phyloP scores from a whole-genome alignment of 2,329 filamentous ascomycete genomes.

The Talaromyces sp. region DNA sequence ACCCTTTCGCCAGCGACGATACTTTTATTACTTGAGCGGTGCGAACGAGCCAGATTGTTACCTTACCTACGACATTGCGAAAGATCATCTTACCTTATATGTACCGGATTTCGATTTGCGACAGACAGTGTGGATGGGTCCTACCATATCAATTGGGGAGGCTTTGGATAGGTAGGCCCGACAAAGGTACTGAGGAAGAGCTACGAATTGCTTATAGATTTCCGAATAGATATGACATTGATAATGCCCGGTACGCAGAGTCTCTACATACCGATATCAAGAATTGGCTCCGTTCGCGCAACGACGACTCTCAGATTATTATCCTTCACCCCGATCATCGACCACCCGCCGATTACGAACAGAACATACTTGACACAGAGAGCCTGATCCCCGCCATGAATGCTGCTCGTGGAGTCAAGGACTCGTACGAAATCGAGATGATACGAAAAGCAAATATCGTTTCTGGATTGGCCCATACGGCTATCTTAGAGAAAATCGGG shows the following conservation, averaged over 20 bases:
- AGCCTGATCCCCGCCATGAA: constrained; percentile 57
- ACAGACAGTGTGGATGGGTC: constrained; percentile 43
- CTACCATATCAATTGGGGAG: constrained; percentile 49
- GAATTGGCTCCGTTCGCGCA: constrained; percentile 30
- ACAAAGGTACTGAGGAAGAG: background rate
- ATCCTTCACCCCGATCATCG: constrained; percentile 37
- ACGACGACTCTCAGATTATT: constrained; percentile 31
- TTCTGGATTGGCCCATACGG: constrained; percentile 64
- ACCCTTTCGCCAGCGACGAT: constrained; percentile 58
- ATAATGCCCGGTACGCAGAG: constrained; percentile 62
- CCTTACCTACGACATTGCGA: constrained; percentile 56
- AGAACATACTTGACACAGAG: constrained; percentile 27
- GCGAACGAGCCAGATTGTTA: constrained; percentile 54
- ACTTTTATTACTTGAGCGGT: constrained; percentile 61
- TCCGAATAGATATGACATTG: constrained; percentile 61
- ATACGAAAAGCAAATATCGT: constrained; percentile 70
- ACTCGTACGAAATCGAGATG: constrained; percentile 70
- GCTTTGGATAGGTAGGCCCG: constrained; percentile 50
- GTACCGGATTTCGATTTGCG: constrained; percentile 65
- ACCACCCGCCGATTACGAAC: constrained; percentile 24
- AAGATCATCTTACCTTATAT: constrained; percentile 67
- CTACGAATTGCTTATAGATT: background rate
- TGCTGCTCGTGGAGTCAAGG: constrained; percentile 66
- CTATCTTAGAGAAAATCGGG: constrained; percentile 59
- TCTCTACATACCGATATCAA: constrained; percentile 51